Conservation (phyloP, 2,329 filamentous ascomycete genomes). For the Celoporthe dispersa region DNA sequence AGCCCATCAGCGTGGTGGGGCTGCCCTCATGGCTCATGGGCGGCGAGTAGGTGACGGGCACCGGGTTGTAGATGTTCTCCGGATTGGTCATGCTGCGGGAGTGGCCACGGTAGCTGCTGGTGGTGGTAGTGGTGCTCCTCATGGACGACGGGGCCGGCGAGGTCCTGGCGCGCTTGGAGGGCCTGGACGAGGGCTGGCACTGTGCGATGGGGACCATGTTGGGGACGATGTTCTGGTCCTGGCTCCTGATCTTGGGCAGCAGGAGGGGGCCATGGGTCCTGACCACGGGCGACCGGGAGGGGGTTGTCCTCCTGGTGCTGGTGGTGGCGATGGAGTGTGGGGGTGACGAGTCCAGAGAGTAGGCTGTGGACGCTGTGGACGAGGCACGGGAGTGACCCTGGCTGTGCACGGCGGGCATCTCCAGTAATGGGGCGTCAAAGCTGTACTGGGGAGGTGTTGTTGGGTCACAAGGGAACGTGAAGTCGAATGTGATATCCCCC, state of each 20-base stretch:
- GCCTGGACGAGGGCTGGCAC: constrained; percentile 43
- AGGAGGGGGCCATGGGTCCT: constrained; percentile 79
- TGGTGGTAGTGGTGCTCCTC: constrained; percentile 31
- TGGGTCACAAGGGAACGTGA: constrained; percentile 60
- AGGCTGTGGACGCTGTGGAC: constrained; percentile 66
- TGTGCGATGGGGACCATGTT: constrained; percentile 39
- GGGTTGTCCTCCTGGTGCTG: constrained; percentile 70
- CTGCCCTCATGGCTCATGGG: constrained; percentile 39
- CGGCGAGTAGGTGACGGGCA: constrained; percentile 39
- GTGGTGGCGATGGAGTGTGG: constrained; percentile 62
- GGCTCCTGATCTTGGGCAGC: constrained; percentile 82
- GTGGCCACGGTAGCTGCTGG: constrained; percentile 49
- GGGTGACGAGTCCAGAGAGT: constrained; percentile 68
- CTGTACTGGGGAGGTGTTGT: constrained; percentile 55
- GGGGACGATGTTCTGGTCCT: constrained; percentile 77
- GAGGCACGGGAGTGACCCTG: constrained; percentile 62
- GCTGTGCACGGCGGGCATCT: constrained; percentile 45
- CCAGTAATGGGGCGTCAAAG: constrained; percentile 61
- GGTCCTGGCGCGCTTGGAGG: constrained; percentile 63
- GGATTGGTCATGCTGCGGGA: constrained; percentile 65
- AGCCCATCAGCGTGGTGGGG: constrained; percentile 62
- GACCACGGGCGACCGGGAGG: constrained; percentile 67
- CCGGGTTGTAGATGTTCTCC: constrained; percentile 52
- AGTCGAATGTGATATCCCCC: constrained; percentile 66
- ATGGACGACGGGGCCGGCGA: constrained; percentile 47